phyloP scores from a whole-genome alignment of 768 basidiomycete species.

The Gautieria morchelliformis region DNA sequence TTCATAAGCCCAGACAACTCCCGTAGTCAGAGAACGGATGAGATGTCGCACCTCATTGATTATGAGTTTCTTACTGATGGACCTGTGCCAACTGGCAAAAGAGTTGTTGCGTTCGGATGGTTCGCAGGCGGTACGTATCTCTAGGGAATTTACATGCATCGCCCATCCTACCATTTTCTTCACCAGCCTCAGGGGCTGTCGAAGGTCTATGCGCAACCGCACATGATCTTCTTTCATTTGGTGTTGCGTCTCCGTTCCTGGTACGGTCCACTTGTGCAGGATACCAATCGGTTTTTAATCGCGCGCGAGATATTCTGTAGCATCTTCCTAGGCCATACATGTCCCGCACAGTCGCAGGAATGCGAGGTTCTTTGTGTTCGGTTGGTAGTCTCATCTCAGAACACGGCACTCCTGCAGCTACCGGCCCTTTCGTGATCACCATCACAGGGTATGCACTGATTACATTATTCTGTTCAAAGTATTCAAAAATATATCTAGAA shows the following conservation, averaged over 20 bases:
- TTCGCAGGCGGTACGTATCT: constrained; percentile 68
- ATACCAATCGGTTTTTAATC: background rate
- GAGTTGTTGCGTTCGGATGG: constrained; percentile 87
- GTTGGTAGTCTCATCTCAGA: constrained; percentile 47
- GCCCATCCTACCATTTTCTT: background rate
- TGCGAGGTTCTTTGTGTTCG: constrained; percentile 43
- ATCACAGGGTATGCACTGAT: constrained; percentile 58
- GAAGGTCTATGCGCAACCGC: constrained; percentile 76
- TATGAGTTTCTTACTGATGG: constrained; percentile 68
- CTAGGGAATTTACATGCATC: background rate
- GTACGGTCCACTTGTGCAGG: constrained; percentile 32
- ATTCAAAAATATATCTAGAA: constrained; percentile 29
- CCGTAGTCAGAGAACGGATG: no score
- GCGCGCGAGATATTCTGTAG: constrained; percentile 24
- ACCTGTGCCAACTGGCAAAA: constrained; percentile 39
- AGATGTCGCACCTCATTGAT: constrained; percentile 57
- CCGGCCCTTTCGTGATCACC: constrained; percentile 75
- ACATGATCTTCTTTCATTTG: constrained; percentile 66
- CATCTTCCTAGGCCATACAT: constrained; percentile 77
- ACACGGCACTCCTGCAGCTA: constrained; percentile 47
- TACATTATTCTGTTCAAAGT: background rate
- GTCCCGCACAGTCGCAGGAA: constrained; percentile 43
- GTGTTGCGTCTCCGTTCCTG: constrained; percentile 75
- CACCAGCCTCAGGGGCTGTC: constrained; percentile 69
- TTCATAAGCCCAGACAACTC: constrained; percentile 32